phyloP scores from a whole-genome alignment of 371 early-diverging fungal genomes.

The Mortierella sp. region DNA sequence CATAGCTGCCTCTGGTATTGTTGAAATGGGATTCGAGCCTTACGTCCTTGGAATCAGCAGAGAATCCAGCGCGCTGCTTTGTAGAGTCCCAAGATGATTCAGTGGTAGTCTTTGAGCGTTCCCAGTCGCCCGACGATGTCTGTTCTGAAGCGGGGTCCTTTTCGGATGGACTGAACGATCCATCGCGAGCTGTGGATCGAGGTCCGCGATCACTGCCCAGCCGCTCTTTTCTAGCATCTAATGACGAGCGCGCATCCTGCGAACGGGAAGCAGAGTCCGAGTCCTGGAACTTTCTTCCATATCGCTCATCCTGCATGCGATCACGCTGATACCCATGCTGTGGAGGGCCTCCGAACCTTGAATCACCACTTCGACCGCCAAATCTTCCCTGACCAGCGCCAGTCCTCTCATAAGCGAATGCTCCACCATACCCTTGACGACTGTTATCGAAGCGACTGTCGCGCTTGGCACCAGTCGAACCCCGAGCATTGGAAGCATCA shows the following conservation, averaged over 20 bases:
- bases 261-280: neutral
- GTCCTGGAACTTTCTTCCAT: constrained; percentile 10
- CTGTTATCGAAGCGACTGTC: neutral
- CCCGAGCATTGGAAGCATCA: no score
- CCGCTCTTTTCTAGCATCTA: constrained; percentile 28
- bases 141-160: neutral
- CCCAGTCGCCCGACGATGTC: no score
- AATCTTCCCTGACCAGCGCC: constrained; percentile 15
- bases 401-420: neutral
- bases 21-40: constrained; percentile 17
- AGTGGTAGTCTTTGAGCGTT: constrained; percentile 2
- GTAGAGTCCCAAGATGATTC: neutral
- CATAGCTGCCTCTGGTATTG: neutral
- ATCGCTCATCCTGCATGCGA: neutral
- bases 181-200: neutral
- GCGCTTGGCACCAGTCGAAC: neutral
- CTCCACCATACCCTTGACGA: constrained; percentile 2
- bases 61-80: neutral
- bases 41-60: constrained; percentile 5
- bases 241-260: constrained; percentile 34
- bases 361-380: neutral
- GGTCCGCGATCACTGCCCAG: constrained; percentile 15
- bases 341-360: constrained; percentile 3
- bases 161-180: neutral
- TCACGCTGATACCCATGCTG: constrained; percentile 19